phyloP scores from a whole-genome alignment of 2,329 filamentous ascomycete genomes.

The Cercospora sp. region DNA sequence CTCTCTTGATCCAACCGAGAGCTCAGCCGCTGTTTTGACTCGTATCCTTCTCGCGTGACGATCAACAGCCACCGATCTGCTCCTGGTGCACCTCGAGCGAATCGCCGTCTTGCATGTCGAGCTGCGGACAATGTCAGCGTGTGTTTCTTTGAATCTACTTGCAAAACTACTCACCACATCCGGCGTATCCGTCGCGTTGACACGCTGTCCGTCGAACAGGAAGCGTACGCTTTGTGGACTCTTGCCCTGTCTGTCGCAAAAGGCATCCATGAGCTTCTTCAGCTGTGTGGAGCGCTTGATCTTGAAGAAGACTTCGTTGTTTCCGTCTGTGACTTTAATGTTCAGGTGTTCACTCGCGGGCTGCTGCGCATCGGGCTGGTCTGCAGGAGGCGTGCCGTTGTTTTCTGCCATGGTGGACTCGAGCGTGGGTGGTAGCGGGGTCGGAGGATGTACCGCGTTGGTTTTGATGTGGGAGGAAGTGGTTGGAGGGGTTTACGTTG shows the following conservation, averaged over 20 bases:
- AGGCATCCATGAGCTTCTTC: slow-evolving; percentile 97
- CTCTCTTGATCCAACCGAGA: not conserved
- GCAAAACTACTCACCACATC: slow-evolving; percentile 71
- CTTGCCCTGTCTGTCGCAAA: slow-evolving; percentile 96
- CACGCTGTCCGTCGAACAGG: slow-evolving; percentile 91
- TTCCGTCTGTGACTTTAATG: slow-evolving; percentile 99
- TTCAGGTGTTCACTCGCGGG: slow-evolving; percentile 77
- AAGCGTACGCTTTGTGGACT: slow-evolving; percentile 81
- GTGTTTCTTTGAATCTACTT: not conserved
- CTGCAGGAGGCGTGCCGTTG: slow-evolving; percentile 34
- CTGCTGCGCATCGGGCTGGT: slow-evolving; percentile 46
- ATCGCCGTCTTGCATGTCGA: slow-evolving; percentile 96
- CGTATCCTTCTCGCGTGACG: not conserved
- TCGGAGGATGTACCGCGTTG: slow-evolving; percentile 3
- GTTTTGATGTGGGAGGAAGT: slow-evolving; percentile 10
- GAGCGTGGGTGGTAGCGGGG: slow-evolving; percentile 34
- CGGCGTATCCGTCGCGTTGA: slow-evolving; percentile 84
- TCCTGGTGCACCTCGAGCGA: slow-evolving; percentile 97
- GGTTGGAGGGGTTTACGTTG: slow-evolving; percentile 12
- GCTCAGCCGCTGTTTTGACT: not conserved
- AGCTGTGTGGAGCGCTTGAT: slow-evolving; percentile 96
- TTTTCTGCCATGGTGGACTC: slow-evolving; percentile 55
- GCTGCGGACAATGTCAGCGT: slow-evolving; percentile 53
- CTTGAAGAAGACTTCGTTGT: slow-evolving; percentile 99
- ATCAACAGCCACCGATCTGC: slow-evolving; percentile 74